phyloP scores from a whole-genome alignment of 2,329 filamentous ascomycete species.

The Claviceps quebecensis region DNA sequence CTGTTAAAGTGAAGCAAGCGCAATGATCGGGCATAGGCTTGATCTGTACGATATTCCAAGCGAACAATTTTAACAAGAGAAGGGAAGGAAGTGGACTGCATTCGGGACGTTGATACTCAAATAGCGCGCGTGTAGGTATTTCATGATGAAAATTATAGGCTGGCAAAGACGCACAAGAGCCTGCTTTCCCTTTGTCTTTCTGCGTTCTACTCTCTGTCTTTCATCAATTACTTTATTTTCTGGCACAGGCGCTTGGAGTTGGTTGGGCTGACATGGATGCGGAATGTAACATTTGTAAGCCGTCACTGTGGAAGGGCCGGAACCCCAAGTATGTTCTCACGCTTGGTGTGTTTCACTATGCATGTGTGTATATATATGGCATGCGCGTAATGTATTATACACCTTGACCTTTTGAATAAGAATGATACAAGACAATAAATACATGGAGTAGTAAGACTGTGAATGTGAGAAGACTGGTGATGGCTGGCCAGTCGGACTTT shows the following conservation, averaged over 20 bases:
- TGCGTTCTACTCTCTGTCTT: background rate
- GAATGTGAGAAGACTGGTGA: no score
- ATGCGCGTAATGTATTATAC: no score
- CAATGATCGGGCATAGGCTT: background rate
- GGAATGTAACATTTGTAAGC: no score
- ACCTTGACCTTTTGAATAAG: no score
- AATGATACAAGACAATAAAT: no score
- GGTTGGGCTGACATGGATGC: background rate
- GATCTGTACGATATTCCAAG: background rate
- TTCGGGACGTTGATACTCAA: background rate
- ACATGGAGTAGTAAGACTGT: no score
- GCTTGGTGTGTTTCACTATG: no score
- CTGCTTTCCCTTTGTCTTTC: background rate
- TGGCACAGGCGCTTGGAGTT: constrained; percentile 1
- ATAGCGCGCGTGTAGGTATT: background rate
- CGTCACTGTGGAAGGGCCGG: no score
- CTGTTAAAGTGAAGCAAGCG: background rate
- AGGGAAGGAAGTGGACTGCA: background rate
- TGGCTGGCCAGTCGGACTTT: no score
- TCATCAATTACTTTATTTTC: background rate
- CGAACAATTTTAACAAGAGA: background rate
- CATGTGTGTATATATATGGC: no score
- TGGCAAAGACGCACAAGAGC: background rate
- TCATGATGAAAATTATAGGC: background rate
- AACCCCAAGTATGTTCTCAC: no score